Base-by-base conservation (phyloP, 2,329 filamentous ascomycete species). In the Colletotrichum tabaci region DNA sequence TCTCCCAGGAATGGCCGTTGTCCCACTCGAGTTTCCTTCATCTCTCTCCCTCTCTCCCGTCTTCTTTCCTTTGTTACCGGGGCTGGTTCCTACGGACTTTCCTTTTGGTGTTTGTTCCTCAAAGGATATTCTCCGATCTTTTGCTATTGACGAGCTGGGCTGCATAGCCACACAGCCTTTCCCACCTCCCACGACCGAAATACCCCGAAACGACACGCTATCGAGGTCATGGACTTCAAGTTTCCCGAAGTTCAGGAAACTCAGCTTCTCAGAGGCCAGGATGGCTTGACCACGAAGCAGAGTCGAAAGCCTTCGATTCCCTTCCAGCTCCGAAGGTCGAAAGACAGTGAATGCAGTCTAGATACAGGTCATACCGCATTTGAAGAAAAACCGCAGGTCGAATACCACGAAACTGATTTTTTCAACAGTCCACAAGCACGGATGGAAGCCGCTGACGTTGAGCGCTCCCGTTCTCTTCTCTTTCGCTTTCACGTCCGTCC, bases 391-490 rank as follows among this genome's bases (percentile, higher is more conserved):
- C n/a, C n/a, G n/a, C n/a, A n/a, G n/a, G n/a, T n/a, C n/a, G n/a
- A n/a, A n/a, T n/a, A n/a, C n/a, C n/a, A n/a, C n/a, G n/a, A n/a
- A n/a, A n/a, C n/a, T n/a, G n/a, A n/a, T n/a, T n/a, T n/a, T n/a
- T n/a, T n/a, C 16, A 40, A 56, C 9, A 71, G 67, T 9, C 2
- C 56, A 67, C 4, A 67, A 62, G 4, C 68, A 71, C 12, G 74
- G 75, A n/a, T 85, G 83, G 84, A 84, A 80, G 40, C 83, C 83
- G 0, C 18, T 76, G 2, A 82, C n/a, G n/a, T n/a, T n/a, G n/a
- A n/a, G n/a, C n/a, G n/a, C n/a, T n/a, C n/a, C n/a, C n/a, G n/a
- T n/a, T n/a, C n/a, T n/a, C n/a, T n/a, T n/a, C n/a, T n/a, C n/a
- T n/a, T n/a, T n/a, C n/a, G n/a, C n/a, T n/a, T n/a, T n/a, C n/a